Base-by-base conservation (phyloP, 1,139 yeast genomes). In the Candida sojae region DNA sequence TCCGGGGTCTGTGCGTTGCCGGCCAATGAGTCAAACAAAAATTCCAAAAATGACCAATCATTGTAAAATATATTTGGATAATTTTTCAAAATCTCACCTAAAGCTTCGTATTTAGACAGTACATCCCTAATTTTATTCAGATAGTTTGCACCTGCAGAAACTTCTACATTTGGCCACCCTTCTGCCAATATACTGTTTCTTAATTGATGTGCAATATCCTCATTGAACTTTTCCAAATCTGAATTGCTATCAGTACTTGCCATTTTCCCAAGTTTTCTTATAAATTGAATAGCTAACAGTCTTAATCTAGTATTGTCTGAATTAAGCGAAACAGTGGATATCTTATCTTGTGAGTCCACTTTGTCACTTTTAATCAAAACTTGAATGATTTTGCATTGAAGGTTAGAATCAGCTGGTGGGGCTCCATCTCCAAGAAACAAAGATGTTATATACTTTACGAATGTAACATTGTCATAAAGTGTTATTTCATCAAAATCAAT, bases 21-120 rank as follows among this genome's bases (percentile, higher is more conserved):
- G 48, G 77, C 80, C 38, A 92, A 66, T n/a, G 95, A 84, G 40
- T 84, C 83, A 55, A 92, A 83, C 30, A 93, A 66, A 58, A 90
- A 90, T 43, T 79, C 80, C 45, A 90, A 63, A 53, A 79, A 80
- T 0, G 77, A 64, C 41, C 84, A 64, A 55, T 84, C 83, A 9
- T 69, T 49, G 28, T 49, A 55, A 32, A 85, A 63, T 13, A 83
- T 64, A 0, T 62, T 61, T 0, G 83, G 76, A 30, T 78, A 75
- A 21, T 81, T 71, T 47, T 77, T 76, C 43, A 88, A 63, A 10
- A 89, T 71, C 36, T 82, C 77, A 2, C 96, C 93, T 42, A 91
- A 66, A 0, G 95, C 84, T 61, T 89, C 96, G 59, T 89, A 91
- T 52, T 87, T 89, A 30, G 78, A 68, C 57, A 80, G 77, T 83